These are phyloP conservation scores for Cyclaneusma minus DNA, from an alignment of 2,329 filamentous ascomycete genomes.

Conservation along the genomic window DNA sequence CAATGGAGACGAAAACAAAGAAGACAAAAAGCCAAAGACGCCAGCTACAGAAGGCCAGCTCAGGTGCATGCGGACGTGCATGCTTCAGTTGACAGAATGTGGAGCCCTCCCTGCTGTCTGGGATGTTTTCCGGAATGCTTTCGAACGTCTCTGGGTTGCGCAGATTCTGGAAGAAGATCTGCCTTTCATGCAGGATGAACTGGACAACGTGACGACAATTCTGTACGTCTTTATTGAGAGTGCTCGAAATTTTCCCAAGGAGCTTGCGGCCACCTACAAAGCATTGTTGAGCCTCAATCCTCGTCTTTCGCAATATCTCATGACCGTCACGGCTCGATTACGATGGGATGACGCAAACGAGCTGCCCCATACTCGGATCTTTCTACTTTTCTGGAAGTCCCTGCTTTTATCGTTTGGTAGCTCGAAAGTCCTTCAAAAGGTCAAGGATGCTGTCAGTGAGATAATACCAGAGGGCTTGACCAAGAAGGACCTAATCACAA, in stretches of 20 bases:
- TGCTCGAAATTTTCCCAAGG: conserved; percentile 33
- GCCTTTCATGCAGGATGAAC: conserved; percentile 33
- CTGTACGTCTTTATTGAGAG: conserved; percentile 45
- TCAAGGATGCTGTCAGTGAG: conserved; percentile 59
- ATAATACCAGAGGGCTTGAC: too few relatives aligned
- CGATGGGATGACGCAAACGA: conserved; percentile 57
- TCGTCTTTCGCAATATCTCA: conserved; percentile 54
- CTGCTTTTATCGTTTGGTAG: conserved; percentile 77
- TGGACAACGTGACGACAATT: conserved; percentile 47
- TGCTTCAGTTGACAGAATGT: conserved; percentile 32
- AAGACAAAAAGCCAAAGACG: conserved; percentile 27
- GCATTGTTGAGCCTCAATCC: conserved; percentile 39
- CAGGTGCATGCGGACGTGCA: conserved; percentile 39
- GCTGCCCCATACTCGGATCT: conserved; percentile 50
- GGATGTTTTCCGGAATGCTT: conserved; percentile 16
- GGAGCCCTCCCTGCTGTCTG: conserved; percentile 19
- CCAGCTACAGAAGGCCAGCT: conserved; percentile 40
- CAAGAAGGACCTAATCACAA: conserved; percentile 63
- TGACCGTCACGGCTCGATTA: conserved; percentile 51
- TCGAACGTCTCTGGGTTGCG: conserved; percentile 15
- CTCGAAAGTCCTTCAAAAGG: conserved; percentile 51
- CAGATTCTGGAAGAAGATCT: conserved; percentile 17
- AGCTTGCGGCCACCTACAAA: conserved; percentile 19
- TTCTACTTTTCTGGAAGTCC: conserved; percentile 84
- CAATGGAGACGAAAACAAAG: conserved; percentile 23